phyloP scores from a whole-genome alignment of 805 yeast species.

The Candida silvatica region DNA sequence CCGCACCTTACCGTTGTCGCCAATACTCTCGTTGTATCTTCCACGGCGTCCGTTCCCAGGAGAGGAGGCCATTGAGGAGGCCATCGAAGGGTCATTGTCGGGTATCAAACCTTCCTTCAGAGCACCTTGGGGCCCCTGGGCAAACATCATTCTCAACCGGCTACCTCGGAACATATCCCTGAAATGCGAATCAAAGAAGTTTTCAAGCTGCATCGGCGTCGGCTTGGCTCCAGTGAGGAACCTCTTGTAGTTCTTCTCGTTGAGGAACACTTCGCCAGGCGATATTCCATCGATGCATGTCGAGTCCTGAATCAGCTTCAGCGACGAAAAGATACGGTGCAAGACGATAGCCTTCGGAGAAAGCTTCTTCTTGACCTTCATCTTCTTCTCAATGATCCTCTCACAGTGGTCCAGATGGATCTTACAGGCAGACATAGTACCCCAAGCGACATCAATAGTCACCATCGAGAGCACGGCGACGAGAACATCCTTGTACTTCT shows the following conservation, averaged over 20 bases:
- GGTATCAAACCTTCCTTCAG: neutral
- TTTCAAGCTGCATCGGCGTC: constrained; percentile 18
- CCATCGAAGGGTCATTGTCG: neutral
- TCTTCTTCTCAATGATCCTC: constrained; percentile 59
- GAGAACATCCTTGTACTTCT: constrained; percentile 75
- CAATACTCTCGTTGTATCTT: constrained; percentile 33
- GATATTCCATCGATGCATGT: constrained; percentile 39
- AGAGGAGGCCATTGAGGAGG: neutral
- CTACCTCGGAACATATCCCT: constrained; percentile 19
- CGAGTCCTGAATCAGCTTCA: constrained; percentile 71
- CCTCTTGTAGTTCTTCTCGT: constrained; percentile 25
- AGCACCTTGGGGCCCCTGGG: neutral
- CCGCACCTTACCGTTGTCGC: constrained; percentile 37
- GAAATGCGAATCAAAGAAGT: constrained; percentile 14
- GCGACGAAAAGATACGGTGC: constrained; percentile 70
- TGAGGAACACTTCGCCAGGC: constrained; percentile 25
- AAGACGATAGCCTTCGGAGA: constrained; percentile 70
- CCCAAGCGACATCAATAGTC: constrained; percentile 84
- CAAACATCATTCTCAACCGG: constrained; percentile 2
- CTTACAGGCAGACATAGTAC: constrained; percentile 80
- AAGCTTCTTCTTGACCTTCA: constrained; percentile 53
- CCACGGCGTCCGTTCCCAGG: constrained; percentile 13
- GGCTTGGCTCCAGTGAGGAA: constrained; percentile 24
- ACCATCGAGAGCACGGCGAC: constrained; percentile 83
- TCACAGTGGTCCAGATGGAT: constrained; percentile 73